Conservation (phyloP, 345 rosid species). For the Hevea brasiliensis region DNA sequence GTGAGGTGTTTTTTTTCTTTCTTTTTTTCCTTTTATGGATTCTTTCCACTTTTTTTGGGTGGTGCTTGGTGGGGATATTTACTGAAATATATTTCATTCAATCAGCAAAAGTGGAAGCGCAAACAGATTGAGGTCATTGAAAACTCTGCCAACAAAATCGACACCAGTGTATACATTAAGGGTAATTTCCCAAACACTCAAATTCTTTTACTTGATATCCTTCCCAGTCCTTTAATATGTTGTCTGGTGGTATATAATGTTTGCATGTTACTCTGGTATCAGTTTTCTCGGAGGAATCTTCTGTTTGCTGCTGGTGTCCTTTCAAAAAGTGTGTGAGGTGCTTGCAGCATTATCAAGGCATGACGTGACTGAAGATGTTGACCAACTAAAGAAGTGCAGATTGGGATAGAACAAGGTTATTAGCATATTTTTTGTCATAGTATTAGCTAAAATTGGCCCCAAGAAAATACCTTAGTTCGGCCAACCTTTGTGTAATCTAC, state of each 20-base stretch:
- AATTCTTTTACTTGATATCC: neutral
- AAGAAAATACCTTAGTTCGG: neutral
- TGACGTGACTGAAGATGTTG: neutral
- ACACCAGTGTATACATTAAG: constrained; percentile 72
- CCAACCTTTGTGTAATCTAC: neutral
- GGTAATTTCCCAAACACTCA: constrained; percentile 33
- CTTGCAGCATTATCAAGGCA: neutral
- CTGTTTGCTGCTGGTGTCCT: constrained; percentile 84
- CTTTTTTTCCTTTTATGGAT: neutral
- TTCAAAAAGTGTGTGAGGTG: constrained; percentile 41
- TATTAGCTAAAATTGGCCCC: neutral
- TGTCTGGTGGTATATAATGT: neutral
- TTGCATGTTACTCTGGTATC: constrained; percentile 3
- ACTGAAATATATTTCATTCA: neutral
- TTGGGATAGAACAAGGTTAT: neutral
- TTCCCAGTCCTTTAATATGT: neutral
- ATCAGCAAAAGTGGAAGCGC: constrained; percentile 63
- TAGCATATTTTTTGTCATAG: neutral
- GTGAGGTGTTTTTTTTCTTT: constrained; percentile 14
- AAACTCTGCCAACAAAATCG: constrained; percentile 79
- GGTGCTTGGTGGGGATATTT: neutral
- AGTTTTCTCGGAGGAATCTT: constrained; percentile 89
- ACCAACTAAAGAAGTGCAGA: neutral
- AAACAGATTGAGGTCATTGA: constrained; percentile 71
- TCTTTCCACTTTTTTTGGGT: too few relatives aligned